Conservation (phyloP, 352 stramenopile genomes). For the Globisporangium takayamanum region DNA sequence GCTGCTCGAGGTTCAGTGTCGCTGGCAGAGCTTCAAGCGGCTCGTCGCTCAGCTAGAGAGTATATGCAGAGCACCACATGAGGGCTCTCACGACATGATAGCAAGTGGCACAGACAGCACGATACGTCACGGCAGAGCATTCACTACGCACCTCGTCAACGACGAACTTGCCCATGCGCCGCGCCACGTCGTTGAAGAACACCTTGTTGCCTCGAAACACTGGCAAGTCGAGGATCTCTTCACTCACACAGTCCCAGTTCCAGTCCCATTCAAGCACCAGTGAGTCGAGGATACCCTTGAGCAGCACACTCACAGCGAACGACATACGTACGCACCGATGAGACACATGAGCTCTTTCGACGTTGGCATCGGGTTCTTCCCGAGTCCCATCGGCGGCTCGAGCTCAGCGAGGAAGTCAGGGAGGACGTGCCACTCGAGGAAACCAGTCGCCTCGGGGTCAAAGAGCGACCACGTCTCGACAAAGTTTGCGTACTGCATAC, state of each 20-base stretch:
- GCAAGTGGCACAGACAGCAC: too few species aligned
- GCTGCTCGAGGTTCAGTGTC: slow-evolving; percentile 48
- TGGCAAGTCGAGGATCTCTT: slow-evolving; percentile 45
- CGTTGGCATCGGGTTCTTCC: slow-evolving; percentile 22
- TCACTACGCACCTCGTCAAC: slow-evolving; percentile 29
- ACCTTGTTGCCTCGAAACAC: slow-evolving; percentile 57
- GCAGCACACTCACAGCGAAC: not conserved
- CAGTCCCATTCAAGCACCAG: not conserved
- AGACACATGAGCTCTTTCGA: slow-evolving; percentile 40
- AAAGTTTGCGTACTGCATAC: slow-evolving; percentile 73
- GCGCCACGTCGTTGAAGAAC: slow-evolving; percentile 59
- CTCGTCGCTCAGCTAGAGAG: slow-evolving; percentile 37
- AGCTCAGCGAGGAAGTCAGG: slow-evolving; percentile 57
- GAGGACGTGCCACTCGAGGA: slow-evolving; percentile 66
- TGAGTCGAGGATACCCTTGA: too few species aligned
- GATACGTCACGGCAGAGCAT: too few species aligned
- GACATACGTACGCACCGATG: slow-evolving; percentile 23
- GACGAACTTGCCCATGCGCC: slow-evolving; percentile 50
- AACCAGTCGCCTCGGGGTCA: slow-evolving; percentile 81
- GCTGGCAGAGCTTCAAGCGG: slow-evolving; percentile 39
- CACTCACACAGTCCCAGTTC: not conserved
- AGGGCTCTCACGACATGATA: too few species aligned
- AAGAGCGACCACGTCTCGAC: slow-evolving; percentile 61
- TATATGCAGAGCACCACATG: slow-evolving; percentile 1
- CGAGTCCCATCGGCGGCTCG: slow-evolving; percentile 64